These are phyloP conservation scores for Chytriomyces confervae DNA, from an alignment of 192 early-diverging fungal species.

Conservation along the genomic window DNA sequence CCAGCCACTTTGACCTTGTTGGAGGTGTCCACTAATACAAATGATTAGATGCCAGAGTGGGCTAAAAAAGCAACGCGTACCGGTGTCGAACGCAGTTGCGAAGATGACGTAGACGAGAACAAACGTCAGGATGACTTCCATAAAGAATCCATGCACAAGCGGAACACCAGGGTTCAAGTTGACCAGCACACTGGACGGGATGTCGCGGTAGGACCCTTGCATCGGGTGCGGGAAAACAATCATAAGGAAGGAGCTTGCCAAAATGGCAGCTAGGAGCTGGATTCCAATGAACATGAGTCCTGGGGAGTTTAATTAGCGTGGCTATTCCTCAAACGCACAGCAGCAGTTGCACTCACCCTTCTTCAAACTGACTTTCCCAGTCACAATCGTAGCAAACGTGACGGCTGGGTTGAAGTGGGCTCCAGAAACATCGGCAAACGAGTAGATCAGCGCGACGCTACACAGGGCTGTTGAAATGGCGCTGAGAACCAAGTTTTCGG, in stretches of 20 bases:
- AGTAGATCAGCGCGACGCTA: conserved; percentile 63
- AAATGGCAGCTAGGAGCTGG: conserved; percentile 58
- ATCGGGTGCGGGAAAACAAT: conserved; percentile 59
- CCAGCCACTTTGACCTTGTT: conserved; percentile 55
- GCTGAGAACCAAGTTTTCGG: conserved; percentile 57
- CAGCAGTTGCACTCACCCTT: conserved; percentile 48
- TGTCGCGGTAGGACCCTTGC: conserved; percentile 37
- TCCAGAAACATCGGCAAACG: conserved; percentile 70
- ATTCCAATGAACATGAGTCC: conserved; percentile 63
- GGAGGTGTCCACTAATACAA: conserved; percentile 52
- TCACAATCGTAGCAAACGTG: conserved; percentile 64
- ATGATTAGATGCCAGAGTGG: conserved; percentile 7
- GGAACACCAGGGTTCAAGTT: conserved; percentile 43
- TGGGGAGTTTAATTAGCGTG: conserved; percentile 20
- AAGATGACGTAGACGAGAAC: conserved; percentile 71
- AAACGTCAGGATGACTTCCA: conserved; percentile 65
- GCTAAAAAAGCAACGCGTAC: conserved; percentile 28
- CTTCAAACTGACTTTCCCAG: conserved; percentile 59
- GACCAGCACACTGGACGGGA: conserved; percentile 54
- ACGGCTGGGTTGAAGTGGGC: conserved; percentile 73
- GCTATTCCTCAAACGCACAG: neutral
- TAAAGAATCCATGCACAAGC: conserved; percentile 60
- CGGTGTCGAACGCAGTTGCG: conserved; percentile 69
- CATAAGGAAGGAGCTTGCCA: conserved; percentile 53
- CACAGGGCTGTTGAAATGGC: conserved; percentile 58